Evolutionary conservation across 192 early-diverging fungal genomes (phyloP), one percentile per base, ranked within the genome.

Genomic region (Backusella morwellensis): DNA sequence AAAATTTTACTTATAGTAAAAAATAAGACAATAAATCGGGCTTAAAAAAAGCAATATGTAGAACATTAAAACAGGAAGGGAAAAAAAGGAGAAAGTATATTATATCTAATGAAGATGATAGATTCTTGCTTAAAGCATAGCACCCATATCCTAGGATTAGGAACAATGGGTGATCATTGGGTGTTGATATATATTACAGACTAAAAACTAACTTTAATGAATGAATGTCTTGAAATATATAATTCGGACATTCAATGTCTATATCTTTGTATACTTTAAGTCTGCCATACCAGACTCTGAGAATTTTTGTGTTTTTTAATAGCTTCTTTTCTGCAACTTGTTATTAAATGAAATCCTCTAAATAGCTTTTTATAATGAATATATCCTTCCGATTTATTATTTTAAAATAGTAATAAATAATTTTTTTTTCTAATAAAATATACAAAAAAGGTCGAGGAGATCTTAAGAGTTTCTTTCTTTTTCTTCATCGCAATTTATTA

Each of bases 301-400:
- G 56, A 63, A 63, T 63, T 63, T 63, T 63, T 29, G 56, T 21
- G 54, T 59, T 59, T 50, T 50, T 59, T 59, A 59, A 59, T 59
- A 59, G 21, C 54, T 63, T 63, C 11, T 63, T 63, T 63, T 63
- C 56, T 63, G 12, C 23, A 29, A 63, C 56, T 63, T 29, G 56
- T 29, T 63, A 63, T 29, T 26, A 63, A 63, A 63, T 63, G 23
- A 29, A 63, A 63, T 29, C 21, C 56, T 63, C 23, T 29, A 63
- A 63, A 63, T 63, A 63, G 56, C 56, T 29, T 63, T 63, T 63
- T 63, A 63, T 63, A 63, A 63, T 63, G 56, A 63, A 63, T 63
- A 29, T 14, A 0, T 29, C 56, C 9, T 63, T 63, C 56, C 56
- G 56, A 26, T 29, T 29, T 63, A 26, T 11, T 32, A 26, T 63